These are phyloP conservation scores for Prunus mume DNA, from an alignment of 306 rosid species.

Conservation along the genomic window DNA sequence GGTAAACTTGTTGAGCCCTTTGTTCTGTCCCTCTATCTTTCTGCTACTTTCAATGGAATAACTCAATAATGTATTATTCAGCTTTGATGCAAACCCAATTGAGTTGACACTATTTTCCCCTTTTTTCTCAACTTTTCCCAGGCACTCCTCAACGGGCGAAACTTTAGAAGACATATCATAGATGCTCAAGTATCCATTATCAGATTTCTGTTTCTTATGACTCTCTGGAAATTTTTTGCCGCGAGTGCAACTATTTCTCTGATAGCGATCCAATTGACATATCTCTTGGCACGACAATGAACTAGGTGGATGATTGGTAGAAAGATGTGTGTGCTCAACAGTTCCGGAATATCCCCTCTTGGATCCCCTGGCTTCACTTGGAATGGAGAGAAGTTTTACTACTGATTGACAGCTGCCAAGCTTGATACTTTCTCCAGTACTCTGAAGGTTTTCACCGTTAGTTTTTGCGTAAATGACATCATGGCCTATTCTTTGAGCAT, in stretches of 20 bases:
- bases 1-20: conserved; percentile 13
- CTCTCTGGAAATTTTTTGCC: conserved; percentile 26
- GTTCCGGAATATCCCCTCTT: conserved; percentile 45
- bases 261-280: conserved; percentile 34
- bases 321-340: conserved; percentile 20
- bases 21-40: conserved; percentile 25
- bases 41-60: conserved; percentile 29
- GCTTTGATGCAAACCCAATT: conserved; percentile 26
- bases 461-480: conserved; percentile 32
- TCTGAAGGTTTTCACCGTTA: conserved; percentile 28
- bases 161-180: conserved; percentile 24
- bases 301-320: conserved; percentile 30
- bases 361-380: conserved; percentile 39
- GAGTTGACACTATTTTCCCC: conserved; percentile 14
- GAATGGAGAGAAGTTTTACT: conserved; percentile 32
- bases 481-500: conserved; percentile 25
- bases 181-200: conserved; percentile 33
- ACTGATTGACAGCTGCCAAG: conserved; percentile 26
- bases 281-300: conserved; percentile 40
- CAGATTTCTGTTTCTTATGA: conserved; percentile 45
- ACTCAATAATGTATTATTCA: conserved; percentile 25
- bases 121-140: conserved; percentile 24
- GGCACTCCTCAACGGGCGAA: conserved; percentile 25
- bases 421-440: conserved; percentile 22
- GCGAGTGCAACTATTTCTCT: conserved; percentile 25